These are phyloP conservation scores for Debaryomyces maramus DNA, from an alignment of 805 yeast genomes.

Conservation along the genomic window DNA sequence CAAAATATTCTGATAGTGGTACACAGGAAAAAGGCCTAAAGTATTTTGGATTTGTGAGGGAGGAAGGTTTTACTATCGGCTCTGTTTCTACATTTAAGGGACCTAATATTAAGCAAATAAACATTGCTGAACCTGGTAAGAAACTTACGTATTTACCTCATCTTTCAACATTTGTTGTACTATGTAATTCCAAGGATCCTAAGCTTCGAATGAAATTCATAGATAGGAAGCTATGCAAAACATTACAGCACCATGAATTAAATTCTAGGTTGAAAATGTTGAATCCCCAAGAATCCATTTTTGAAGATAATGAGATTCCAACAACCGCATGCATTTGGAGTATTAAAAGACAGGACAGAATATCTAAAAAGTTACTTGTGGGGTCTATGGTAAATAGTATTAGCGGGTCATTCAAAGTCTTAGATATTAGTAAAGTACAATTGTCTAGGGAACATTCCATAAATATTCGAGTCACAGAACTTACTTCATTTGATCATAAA, in stretches of 20 bases:
- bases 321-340: constrained; percentile 36
- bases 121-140: constrained; percentile 33
- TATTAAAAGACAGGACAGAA: constrained; percentile 26
- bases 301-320: constrained; percentile 31
- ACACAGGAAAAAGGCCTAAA: background rate
- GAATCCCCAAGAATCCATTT: constrained; percentile 13
- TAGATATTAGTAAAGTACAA: constrained; percentile 28
- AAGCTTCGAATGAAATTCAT: constrained; percentile 29
- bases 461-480: constrained; percentile 25
- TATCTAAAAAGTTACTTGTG: constrained; percentile 37
- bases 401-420: constrained; percentile 34
- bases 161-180: constrained; percentile 26
- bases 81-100: constrained; percentile 22
- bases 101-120: constrained; percentile 29
- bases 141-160: constrained; percentile 30
- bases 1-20: background rate
- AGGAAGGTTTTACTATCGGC: constrained; percentile 37
- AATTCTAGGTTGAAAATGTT: constrained; percentile 12
- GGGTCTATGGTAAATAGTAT: constrained; percentile 21
- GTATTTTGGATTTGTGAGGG: constrained; percentile 22
- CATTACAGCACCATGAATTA: constrained; percentile 24
- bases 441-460: constrained; percentile 12
- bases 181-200: constrained; percentile 30
- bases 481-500: constrained; percentile 30
- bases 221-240: constrained; percentile 29